phyloP scores from a whole-genome alignment of 805 yeast species.

The Schizosaccharomyces octosporus region DNA sequence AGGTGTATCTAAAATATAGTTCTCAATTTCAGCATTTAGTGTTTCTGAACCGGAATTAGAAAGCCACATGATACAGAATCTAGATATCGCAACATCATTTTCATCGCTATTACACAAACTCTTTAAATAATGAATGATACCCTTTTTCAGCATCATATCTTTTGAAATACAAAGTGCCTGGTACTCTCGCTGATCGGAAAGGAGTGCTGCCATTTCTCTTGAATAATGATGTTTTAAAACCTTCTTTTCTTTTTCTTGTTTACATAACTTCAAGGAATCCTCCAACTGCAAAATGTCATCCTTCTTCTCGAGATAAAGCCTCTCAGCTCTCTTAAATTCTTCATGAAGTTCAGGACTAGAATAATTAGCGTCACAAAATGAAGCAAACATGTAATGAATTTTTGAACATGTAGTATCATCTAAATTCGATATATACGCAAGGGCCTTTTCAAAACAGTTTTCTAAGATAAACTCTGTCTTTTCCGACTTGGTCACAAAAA shows the following conservation, averaged over 20 bases:
- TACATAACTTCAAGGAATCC: conserved; percentile 20
- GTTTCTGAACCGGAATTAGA: conserved; percentile 25
- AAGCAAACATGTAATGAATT: not conserved
- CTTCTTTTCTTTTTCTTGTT: conserved; percentile 20
- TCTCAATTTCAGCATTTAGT: conserved; percentile 21
- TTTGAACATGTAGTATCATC: not conserved
- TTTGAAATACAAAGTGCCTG: conserved; percentile 17
- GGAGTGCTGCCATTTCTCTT: conserved; percentile 13
- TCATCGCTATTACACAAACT: conserved; percentile 23
- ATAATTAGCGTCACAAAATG: conserved; percentile 21
- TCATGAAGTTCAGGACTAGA: conserved; percentile 22
- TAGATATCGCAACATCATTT: conserved; percentile 34
- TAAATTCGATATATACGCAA: not conserved
- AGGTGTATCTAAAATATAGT: conserved; percentile 23
- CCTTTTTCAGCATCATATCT: conserved; percentile 23
- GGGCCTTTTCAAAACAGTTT: not conserved
- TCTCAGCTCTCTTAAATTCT: conserved; percentile 20
- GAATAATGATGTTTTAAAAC: conserved; percentile 20
- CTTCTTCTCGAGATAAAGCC: conserved; percentile 10
- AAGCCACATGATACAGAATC: conserved; percentile 67
- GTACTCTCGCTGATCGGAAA: conserved; percentile 26
- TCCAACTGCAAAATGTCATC: conserved; percentile 20
- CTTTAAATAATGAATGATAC: conserved; percentile 34
- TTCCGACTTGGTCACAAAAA: not conserved
- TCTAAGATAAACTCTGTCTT: not conserved